phyloP scores from a whole-genome alignment of 345 rosid genomes.

The Odontarrhena argentea region DNA sequence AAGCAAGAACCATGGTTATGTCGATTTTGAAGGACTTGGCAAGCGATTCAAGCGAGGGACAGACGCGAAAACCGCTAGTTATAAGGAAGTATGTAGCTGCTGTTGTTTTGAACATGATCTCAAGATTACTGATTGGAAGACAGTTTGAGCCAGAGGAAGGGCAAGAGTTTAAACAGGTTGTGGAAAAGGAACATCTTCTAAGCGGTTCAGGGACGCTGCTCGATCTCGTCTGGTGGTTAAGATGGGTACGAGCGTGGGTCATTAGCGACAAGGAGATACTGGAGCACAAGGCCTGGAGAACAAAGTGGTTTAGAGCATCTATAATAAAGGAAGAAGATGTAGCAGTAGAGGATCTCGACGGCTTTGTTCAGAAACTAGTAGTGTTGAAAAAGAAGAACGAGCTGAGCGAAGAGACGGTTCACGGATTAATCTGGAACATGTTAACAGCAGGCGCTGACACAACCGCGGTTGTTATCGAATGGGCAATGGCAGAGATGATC shows the following conservation, averaged over 20 bases:
- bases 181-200: slow-evolving; percentile 32
- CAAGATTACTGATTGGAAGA: slow-evolving; percentile 40
- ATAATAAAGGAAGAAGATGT: slow-evolving; percentile 36
- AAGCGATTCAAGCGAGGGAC: slow-evolving; percentile 1
- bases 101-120: slow-evolving; percentile 39
- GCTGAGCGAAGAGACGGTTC: slow-evolving; percentile 46
- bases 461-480: slow-evolving; percentile 45
- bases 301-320: slow-evolving; percentile 35
- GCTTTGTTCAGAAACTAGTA: slow-evolving; percentile 35
- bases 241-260: slow-evolving; percentile 34
- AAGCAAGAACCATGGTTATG: slow-evolving; percentile 41
- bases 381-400: slow-evolving; percentile 38
- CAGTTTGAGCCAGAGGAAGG: slow-evolving; percentile 40
- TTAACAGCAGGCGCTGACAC: slow-evolving; percentile 54
- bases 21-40: slow-evolving; percentile 38
- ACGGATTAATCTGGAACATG: slow-evolving; percentile 56
- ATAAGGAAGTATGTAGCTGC: slow-evolving; percentile 42
- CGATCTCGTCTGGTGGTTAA: slow-evolving; percentile 44
- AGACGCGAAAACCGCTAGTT: slow-evolving; percentile 24
- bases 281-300: slow-evolving; percentile 29
- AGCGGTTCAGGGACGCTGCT: slow-evolving; percentile 28
- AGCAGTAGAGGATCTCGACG: slow-evolving; percentile 16
- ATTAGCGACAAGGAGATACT: slow-evolving; percentile 26
- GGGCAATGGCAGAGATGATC: slow-evolving; percentile 56
- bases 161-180: slow-evolving; percentile 35